Conservation (phyloP, 306 rosid species). For the Citrullus amarus region DNA sequence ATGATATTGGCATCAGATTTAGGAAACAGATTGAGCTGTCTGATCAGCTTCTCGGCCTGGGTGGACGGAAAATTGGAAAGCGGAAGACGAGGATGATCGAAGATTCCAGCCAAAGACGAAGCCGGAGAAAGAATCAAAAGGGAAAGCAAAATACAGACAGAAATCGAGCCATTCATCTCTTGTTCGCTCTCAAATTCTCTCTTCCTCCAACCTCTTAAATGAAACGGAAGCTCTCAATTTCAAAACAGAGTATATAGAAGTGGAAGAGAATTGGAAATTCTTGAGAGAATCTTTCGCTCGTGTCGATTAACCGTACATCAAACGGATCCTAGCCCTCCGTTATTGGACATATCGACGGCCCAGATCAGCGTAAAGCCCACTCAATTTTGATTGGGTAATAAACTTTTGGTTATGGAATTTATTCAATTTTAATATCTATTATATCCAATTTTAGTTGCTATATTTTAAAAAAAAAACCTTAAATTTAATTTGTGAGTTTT, state of each 20-base stretch:
- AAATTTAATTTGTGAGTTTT: too few relatives aligned
- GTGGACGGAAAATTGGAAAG: constrained; percentile 31
- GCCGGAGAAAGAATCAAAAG: constrained; percentile 16
- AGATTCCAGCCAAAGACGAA: constrained; percentile 16
- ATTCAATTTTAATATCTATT: too few relatives aligned
- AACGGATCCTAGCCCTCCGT: not conserved
- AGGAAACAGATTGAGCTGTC: constrained; percentile 66
- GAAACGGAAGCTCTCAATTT: not conserved
- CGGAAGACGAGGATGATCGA: constrained; percentile 9
- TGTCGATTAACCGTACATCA: not conserved
- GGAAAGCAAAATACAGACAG: constrained; percentile 8
- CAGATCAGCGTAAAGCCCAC: not conserved
- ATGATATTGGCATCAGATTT: constrained; percentile 42
- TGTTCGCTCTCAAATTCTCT: not conserved
- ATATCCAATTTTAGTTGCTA: too few relatives aligned
- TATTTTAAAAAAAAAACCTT: too few relatives aligned
- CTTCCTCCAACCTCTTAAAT: not conserved
- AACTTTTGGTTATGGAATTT: too few relatives aligned
- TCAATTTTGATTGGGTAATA: not conserved
- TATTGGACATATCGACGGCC: not conserved
- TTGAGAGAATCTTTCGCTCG: not conserved
- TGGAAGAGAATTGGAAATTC: not conserved
- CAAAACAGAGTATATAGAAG: not conserved
- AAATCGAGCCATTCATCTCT: constrained; percentile 21
- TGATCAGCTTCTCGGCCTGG: constrained; percentile 43